Base-by-base conservation (phyloP, 768 basidiomycete species). In the Lyophyllum atratum region DNA sequence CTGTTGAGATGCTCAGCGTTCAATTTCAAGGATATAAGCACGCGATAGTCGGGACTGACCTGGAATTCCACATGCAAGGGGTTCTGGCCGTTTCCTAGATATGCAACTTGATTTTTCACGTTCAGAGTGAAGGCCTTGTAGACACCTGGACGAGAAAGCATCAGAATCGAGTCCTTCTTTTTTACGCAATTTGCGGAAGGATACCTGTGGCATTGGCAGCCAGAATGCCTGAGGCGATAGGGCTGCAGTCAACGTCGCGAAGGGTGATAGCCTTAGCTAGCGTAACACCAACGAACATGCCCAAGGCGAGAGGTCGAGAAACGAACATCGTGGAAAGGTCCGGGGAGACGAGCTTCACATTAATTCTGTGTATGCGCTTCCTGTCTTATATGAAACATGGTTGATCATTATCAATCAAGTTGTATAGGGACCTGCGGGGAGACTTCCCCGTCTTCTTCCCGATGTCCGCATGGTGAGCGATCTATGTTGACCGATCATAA, bases 111-210 rank as follows among this genome's bases (percentile, higher is more conserved):
- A 49, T 55, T 49, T 24, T 49, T 39, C 2, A 11, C 17, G 24
- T 55, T 55, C 39, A 49, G 26, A 10, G 54, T 55, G 48, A 55
- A 55, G 29, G 54, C 54, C 40, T 55, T 55, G 26, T 49, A 49
- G 11, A 55, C 54, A 17, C 54, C 54, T 55, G 48, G 24, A 22
- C 15, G 28, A 21, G 9, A 8, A 33, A 37, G 1, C 2, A 15
- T 45, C 19, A 37, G 19, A 34, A 19, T 49, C 37, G 8, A 5
- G 25, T 19, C 22, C 26, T 25, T n/a, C n/a, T 29, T 29, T 21
- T 21, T 17, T 37, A 22, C 14, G 31, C n/a, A 49, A 34, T 21
- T 49, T n/a, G 12, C 25, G 12, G 42, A 12, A 31, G 12, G 1
- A 47, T 40, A 55, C 54, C 54, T 28, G 46, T 49, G 33, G 48